phyloP scores from a whole-genome alignment of 2,329 filamentous ascomycete genomes.

The Diaporthe amygdali region DNA sequence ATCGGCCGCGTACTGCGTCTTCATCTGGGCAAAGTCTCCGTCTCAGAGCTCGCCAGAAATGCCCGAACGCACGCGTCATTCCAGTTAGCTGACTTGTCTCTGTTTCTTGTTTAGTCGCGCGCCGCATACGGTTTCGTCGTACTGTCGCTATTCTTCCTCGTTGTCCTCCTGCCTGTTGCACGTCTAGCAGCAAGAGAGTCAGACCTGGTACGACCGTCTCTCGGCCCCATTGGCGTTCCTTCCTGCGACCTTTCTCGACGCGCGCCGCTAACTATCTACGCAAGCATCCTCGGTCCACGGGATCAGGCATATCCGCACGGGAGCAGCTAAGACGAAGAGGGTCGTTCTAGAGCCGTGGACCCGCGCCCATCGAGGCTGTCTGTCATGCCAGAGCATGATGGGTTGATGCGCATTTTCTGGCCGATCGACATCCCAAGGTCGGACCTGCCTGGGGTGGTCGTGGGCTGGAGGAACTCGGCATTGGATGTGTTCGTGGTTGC shows the following conservation, averaged over 20 bases:
- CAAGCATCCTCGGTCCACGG: conserved; percentile 81
- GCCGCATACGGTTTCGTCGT: conserved; percentile 84
- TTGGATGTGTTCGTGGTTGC: conserved; percentile 90
- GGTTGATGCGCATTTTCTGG: conserved; percentile 98
- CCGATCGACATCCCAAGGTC: conserved; percentile 81
- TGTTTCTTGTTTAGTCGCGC: conserved; percentile 64
- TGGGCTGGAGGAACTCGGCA: conserved; percentile 94
- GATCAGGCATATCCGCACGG: conserved; percentile 86
- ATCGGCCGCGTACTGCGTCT: not conserved
- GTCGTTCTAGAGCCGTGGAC: conserved; percentile 73
- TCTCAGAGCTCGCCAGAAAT: not conserved
- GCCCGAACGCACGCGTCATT: not conserved
- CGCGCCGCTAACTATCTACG: conserved; percentile 29
- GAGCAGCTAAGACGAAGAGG: conserved; percentile 94
- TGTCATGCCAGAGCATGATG: conserved; percentile 78
- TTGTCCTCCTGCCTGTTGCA: conserved; percentile 84
- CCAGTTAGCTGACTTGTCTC: conserved; percentile 21
- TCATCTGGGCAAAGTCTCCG: not conserved
- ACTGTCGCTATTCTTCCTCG: conserved; percentile 82
- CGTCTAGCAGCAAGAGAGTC: conserved; percentile 82
- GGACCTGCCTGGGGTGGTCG: conserved; percentile 79
- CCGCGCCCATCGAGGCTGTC: conserved; percentile 34
- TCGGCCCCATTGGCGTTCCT: conserved; percentile 20
- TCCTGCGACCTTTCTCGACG: conserved; percentile 22
- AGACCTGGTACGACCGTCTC: conserved; percentile 67